A percentile compares a stretch with the other conserved stretches of the same genome.
These are phyloP conservation scores for Apiospora malaysiana DNA, from an alignment of 2,329 filamentous ascomycete species.

Conservation along the genomic window DNA sequence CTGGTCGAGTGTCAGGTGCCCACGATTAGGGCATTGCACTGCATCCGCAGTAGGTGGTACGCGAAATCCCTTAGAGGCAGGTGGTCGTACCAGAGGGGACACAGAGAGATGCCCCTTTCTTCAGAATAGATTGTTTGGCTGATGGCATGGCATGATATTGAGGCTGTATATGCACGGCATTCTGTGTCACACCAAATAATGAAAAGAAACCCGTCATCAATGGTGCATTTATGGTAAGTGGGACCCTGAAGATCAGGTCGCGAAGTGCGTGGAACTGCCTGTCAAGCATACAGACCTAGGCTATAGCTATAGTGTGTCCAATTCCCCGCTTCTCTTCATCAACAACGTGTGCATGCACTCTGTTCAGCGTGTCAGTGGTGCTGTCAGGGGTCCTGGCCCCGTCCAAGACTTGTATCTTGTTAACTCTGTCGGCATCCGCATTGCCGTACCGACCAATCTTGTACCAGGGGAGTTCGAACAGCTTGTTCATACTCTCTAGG, in stretches of 20 bases:
- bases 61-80: neutral
- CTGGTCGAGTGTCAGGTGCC: neutral
- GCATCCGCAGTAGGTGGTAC: neutral
- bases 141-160: neutral
- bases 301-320: neutral
- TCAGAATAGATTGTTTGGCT: neutral
- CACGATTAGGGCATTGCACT: neutral
- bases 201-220: neutral
- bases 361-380: neutral
- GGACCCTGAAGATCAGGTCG: neutral
- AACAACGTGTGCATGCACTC: neutral
- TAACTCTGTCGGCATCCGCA: constrained; percentile 51
- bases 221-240: neutral
- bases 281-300: neutral
- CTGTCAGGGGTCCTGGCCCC: neutral
- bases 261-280: neutral
- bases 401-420: constrained; percentile 31
- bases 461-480: constrained; percentile 77
- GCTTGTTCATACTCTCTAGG: constrained; percentile 70
- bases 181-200: neutral
- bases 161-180: neutral
- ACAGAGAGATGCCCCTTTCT: neutral
- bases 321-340: neutral
- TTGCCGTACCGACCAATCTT: constrained; percentile 69
- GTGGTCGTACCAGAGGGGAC: neutral